A percentile compares a stretch with the other conserved stretches of the same genome.
Conservation (phyloP, 129 eudicot genomes). For the Saposhnikovia divaricata region DNA sequence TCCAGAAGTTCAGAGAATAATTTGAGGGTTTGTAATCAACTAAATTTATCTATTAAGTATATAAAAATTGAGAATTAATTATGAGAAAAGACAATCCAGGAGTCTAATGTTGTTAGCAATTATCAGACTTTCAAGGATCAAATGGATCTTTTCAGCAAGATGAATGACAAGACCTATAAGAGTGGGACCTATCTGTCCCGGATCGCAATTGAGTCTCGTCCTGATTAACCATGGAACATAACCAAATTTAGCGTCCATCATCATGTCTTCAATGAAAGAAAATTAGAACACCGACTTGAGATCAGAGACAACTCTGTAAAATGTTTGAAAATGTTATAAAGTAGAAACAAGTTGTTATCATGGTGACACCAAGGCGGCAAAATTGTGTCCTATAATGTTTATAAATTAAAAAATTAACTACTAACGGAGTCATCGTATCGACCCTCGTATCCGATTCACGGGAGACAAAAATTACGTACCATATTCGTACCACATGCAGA, state of each 20-base stretch:
- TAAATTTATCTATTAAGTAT: no score
- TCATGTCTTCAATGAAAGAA: neutral
- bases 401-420: no score
- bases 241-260: neutral
- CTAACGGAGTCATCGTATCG: neutral
- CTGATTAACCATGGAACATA: neutral
- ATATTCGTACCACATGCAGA: neutral
- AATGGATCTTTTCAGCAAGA: neutral
- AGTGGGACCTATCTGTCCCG: neutral
- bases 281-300: no score
- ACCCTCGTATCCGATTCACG: neutral
- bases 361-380: neutral
- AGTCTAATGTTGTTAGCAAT: no score
- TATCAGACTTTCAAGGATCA: neutral
- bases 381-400: neutral
- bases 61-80: neutral
- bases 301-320: no score
- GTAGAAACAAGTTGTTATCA: no score
- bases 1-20: neutral
- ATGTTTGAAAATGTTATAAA: no score
- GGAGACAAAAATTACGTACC: neutral
- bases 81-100: neutral
- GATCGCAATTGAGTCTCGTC: neutral
- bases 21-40: neutral
- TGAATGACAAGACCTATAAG: neutral